These are phyloP conservation scores for Apophysomyces ossiformis DNA, from an alignment of 371 early-diverging fungal species.

Conservation along the genomic window DNA sequence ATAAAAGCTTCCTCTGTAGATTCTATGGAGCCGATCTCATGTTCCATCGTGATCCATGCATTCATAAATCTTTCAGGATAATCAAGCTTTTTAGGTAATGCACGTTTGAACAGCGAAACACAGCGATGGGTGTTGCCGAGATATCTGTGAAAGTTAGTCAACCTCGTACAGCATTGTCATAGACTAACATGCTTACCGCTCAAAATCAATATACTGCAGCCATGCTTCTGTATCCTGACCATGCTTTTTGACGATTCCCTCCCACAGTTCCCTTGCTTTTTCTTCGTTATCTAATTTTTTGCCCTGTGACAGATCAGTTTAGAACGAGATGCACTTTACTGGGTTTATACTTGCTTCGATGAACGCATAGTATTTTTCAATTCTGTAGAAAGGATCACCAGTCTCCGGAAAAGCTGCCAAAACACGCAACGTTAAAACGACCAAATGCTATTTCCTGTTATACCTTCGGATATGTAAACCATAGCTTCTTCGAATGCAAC, in stretches of 20 bases:
- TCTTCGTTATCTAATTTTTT: conserved; percentile 27
- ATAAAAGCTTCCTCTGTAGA: conserved; percentile 30
- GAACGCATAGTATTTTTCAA: conserved; percentile 55
- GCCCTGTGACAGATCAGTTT: conserved; percentile 7
- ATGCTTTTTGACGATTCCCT: conserved; percentile 31
- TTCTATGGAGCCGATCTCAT: conserved; percentile 48
- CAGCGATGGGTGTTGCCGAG: conserved; percentile 33
- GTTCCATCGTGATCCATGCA: conserved; percentile 55
- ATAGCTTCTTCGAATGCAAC: conserved; percentile 43
- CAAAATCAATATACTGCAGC: conserved; percentile 47
- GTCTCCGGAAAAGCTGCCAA: conserved; percentile 38
- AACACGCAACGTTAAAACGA: not conserved
- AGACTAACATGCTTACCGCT: conserved; percentile 33
- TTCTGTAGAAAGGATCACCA: conserved; percentile 56
- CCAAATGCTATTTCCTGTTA: not conserved
- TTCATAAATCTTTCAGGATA: conserved; percentile 56
- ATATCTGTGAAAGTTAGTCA: conserved; percentile 7
- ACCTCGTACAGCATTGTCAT: no score
- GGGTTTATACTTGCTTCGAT: conserved; percentile 36
- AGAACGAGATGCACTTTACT: not conserved
- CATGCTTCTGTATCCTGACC: conserved; percentile 45
- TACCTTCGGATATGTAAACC: conserved; percentile 38
- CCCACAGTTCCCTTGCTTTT: conserved; percentile 44
- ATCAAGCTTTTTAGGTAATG: conserved; percentile 43
- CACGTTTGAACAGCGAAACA: conserved; percentile 44